phyloP scores from a whole-genome alignment of 768 basidiomycete species.

The Panus rudis region DNA sequence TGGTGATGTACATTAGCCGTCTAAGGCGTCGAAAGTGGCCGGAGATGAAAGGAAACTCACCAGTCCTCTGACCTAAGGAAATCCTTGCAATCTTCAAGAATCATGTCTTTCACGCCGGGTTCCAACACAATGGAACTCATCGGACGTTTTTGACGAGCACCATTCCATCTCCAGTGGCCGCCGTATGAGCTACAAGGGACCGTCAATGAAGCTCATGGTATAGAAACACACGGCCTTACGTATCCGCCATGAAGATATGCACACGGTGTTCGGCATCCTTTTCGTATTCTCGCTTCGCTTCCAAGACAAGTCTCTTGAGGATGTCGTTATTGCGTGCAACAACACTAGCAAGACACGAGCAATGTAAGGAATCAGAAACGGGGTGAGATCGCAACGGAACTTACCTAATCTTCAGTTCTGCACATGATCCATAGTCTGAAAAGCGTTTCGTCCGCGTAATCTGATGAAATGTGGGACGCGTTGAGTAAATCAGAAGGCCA shows the following conservation, averaged over 20 bases:
- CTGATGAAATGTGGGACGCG: constrained; percentile 29
- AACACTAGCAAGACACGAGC: constrained; percentile 42
- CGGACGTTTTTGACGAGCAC: constrained; percentile 80
- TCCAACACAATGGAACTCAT: constrained; percentile 91
- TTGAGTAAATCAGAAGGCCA: constrained; percentile 14
- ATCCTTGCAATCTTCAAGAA: constrained; percentile 79
- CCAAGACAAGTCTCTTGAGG: constrained; percentile 77
- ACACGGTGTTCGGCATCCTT: constrained; percentile 89
- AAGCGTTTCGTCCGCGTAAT: constrained; percentile 76
- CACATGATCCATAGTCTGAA: constrained; percentile 68
- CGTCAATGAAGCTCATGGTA: constrained; percentile 8
- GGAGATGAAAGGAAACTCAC: constrained; percentile 37
- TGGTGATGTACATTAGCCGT: constrained; percentile 20
- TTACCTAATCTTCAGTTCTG: constrained; percentile 76
- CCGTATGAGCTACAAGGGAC: constrained; percentile 46
- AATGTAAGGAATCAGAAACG: constrained; percentile 5
- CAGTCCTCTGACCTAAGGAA: constrained; percentile 81
- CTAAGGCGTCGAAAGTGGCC: constrained; percentile 11
- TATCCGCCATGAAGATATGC: constrained; percentile 84
- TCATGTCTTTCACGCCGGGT: constrained; percentile 87
- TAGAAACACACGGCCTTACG: constrained; percentile 43
- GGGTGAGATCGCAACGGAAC: constrained; percentile 14
- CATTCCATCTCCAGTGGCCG: constrained; percentile 87
- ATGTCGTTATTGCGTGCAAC: constrained; percentile 86
- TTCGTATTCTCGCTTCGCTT: constrained; percentile 84